These are phyloP conservation scores for Prillingera fragicola DNA, from an alignment of 1,284 basidiomycete species.

Conservation along the genomic window DNA sequence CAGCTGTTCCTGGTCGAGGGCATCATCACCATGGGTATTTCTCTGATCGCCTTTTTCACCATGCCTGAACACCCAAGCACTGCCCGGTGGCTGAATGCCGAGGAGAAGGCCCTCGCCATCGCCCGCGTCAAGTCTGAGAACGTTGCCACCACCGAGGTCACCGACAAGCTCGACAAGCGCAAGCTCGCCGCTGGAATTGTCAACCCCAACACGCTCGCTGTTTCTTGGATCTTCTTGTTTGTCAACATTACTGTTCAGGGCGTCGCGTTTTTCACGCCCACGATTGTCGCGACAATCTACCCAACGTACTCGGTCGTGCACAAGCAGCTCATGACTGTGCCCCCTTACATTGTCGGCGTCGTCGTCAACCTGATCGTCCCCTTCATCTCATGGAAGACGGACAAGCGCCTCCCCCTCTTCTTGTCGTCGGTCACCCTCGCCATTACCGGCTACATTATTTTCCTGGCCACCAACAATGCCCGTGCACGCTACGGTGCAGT, in stretches of 20 bases:
- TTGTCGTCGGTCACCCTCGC: constrained; percentile 30
- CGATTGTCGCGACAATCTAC: constrained; percentile 30
- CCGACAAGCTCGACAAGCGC: constrained; percentile 9
- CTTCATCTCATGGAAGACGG: constrained; percentile 36
- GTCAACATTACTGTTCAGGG: constrained; percentile 40
- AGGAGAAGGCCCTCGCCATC: constrained; percentile 24
- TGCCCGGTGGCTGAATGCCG: constrained; percentile 22
- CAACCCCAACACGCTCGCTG: constrained; percentile 24
- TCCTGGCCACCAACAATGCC: constrained; percentile 18
- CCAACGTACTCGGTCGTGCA: constrained; percentile 19
- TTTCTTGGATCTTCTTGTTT: constrained; percentile 42
- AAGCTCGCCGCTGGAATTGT: constrained; percentile 16
- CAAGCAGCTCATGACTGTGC: constrained; percentile 43
- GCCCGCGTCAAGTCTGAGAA: constrained; percentile 25
- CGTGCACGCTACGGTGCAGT: constrained; percentile 12
- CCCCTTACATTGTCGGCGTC: constrained; percentile 39
- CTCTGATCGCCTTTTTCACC: constrained; percentile 21
- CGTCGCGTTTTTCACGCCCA: constrained; percentile 30
- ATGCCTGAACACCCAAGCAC: constrained; percentile 27
- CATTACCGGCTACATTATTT: constrained; percentile 35
- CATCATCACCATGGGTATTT: constrained; percentile 31
- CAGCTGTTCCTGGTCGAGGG: constrained; percentile 32
- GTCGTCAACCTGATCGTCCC: constrained; percentile 28
- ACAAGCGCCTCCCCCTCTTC: constrained; percentile 33
- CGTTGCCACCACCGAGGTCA: constrained; percentile 20